A percentile compares a stretch with the other conserved stretches of the same genome.
phyloP scores from a whole-genome alignment of 73 alveolate genomes.

The Paramecium octaurelia region DNA sequence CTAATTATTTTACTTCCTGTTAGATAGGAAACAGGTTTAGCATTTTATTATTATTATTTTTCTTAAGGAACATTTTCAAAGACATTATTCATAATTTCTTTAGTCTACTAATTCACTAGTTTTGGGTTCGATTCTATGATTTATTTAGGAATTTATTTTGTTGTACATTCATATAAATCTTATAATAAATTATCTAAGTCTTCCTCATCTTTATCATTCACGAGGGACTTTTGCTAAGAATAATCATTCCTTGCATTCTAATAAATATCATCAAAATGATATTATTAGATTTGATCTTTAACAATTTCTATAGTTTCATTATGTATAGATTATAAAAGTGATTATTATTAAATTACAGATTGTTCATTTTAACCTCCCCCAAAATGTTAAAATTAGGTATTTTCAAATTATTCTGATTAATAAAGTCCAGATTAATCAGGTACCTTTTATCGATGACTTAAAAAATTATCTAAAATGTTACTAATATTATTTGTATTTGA shows the following conservation, averaged over 20 bases:
- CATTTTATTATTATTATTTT: neutral
- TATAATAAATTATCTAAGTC: neutral
- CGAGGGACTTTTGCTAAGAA: neutral
- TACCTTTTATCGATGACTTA: neutral
- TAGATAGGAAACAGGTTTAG: neutral
- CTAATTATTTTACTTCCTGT: neutral
- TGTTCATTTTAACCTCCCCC: neutral
- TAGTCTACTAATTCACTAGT: neutral
- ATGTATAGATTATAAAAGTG: neutral
- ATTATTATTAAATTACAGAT: conserved; percentile 9
- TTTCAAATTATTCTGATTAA: conserved; percentile 1
- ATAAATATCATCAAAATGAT: neutral
- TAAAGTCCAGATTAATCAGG: neutral
- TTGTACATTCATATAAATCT: neutral
- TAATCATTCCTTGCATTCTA: neutral
- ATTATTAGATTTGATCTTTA: neutral
- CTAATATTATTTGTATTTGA: neutral
- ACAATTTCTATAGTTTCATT: neutral
- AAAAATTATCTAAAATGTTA: neutral
- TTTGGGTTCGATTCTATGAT: neutral
- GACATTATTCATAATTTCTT: neutral
- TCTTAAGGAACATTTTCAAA: neutral
- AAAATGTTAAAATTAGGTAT: neutral
- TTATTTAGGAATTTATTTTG: neutral
- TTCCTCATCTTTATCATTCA: neutral